A percentile compares a stretch with the other conserved stretches of the same genome.
phyloP scores from a whole-genome alignment of 345 rosid genomes.

The Salix suchowensis region DNA sequence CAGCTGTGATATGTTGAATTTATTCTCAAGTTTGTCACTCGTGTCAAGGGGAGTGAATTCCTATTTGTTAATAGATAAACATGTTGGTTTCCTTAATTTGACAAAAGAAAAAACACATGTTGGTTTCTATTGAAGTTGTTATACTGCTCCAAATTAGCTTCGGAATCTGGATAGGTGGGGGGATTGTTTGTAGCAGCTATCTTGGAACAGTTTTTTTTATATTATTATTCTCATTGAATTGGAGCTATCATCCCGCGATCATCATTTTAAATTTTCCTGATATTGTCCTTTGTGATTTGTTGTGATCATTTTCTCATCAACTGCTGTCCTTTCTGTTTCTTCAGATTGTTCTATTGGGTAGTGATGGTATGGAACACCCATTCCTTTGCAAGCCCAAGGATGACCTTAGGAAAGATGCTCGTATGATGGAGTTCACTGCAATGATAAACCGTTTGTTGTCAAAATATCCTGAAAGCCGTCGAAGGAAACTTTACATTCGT shows the following conservation, averaged over 20 bases:
- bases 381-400: slow-evolving; percentile 99
- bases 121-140: neutral
- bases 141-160: neutral
- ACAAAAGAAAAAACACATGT: too few relatives aligned
- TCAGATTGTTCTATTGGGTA: slow-evolving; percentile 84
- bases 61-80: neutral
- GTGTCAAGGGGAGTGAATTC: neutral
- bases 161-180: neutral
- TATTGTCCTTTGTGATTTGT: neutral
- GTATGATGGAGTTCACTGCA: slow-evolving; percentile 98
- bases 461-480: slow-evolving; percentile 91
- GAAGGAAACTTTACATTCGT: slow-evolving; percentile 87
- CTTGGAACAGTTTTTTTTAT: neutral
- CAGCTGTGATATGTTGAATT: neutral
- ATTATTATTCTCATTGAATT: neutral
- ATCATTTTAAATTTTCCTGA: neutral
- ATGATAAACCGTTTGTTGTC: slow-evolving; percentile 89
- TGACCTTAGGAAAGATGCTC: slow-evolving; percentile 97
- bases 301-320: slow-evolving; percentile 1
- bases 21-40: neutral
- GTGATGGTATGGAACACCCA: slow-evolving; percentile 88
- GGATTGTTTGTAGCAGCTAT: neutral
- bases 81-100: neutral
- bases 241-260: neutral
- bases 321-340: slow-evolving; percentile 13